Evolutionary conservation across 78 protist genomes (phyloP).

Genomic region (Dictyostelium intermedium): DNA sequence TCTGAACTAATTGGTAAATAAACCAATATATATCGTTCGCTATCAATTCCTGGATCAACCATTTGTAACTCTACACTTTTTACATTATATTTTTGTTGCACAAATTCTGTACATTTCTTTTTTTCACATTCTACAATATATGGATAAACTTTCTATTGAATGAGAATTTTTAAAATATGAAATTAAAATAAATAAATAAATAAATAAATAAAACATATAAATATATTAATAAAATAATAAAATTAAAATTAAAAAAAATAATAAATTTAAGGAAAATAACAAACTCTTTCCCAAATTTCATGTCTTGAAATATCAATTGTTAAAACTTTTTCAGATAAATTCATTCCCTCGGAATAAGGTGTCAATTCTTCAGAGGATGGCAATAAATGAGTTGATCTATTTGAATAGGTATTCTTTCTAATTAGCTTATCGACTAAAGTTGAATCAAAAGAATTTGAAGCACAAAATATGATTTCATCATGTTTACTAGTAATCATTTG

Average conservation of each 20-base stretch:
- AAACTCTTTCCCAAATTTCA: conserved; percentile 43
- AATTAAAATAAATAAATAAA: too few species aligned
- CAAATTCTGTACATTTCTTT: conserved; percentile 18
- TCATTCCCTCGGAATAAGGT: neutral
- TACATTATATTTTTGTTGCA: conserved; percentile 21
- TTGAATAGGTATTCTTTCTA: conserved; percentile 23
- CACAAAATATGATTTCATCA: conserved; percentile 62
- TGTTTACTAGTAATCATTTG: neutral
- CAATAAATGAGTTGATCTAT: conserved; percentile 29
- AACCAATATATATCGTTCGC: conserved; percentile 20
- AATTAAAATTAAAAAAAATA: neutral
- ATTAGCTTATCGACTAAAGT: conserved; percentile 22
- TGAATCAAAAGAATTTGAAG: conserved; percentile 58
- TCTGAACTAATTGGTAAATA: conserved; percentile 54
- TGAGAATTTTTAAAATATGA: too few species aligned
- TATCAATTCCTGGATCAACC: conserved; percentile 4
- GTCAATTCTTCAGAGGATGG: conserved; percentile 26
- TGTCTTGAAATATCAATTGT: conserved; percentile 59
- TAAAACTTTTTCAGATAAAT: conserved; percentile 18
- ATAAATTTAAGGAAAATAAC: neutral
- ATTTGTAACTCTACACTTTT: conserved; percentile 23
- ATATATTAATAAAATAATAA: too few species aligned
- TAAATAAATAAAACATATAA: too few species aligned
- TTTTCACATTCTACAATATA: conserved; percentile 12
- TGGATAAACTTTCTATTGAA: conserved; percentile 17